Evolutionary conservation across 371 early-diverging fungal species (phyloP).

Genomic region (Mucor mucedo): DNA sequence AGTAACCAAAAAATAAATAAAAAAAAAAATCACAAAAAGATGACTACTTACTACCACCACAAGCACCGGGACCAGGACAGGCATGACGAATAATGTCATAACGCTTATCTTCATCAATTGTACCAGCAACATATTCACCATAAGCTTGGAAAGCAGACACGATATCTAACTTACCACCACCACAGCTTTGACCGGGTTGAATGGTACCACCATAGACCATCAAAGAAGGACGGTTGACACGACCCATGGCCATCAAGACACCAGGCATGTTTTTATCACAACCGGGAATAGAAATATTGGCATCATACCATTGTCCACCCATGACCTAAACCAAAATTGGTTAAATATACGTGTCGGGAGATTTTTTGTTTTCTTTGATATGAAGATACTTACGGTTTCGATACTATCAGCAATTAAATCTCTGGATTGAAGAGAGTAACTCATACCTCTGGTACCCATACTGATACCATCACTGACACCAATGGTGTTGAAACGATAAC

Average conservation of each 20-base stretch:
- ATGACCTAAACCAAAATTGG: conserved; percentile 19
- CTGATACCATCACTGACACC: conserved; percentile 97
- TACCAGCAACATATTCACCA: conserved; percentile 89
- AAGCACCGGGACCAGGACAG: conserved; percentile 97
- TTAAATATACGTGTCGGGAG: not conserved
- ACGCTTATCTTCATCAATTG: conserved; percentile 86
- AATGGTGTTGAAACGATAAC: conserved; percentile 95
- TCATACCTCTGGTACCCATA: conserved; percentile 96
- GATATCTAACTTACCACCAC: conserved; percentile 81
- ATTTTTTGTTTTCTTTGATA: not conserved
- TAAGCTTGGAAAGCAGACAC: conserved; percentile 96
- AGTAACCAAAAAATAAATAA: too few relatives aligned
- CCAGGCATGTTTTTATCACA: conserved; percentile 99
- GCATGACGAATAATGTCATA: conserved; percentile 85
- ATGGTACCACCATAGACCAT: conserved; percentile 96
- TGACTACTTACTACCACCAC: conserved; percentile 80
- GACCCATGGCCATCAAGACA: conserved; percentile 92
- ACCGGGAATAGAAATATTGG: conserved; percentile 51
- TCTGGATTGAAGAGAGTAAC: conserved; percentile 93
- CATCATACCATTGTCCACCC: conserved; percentile 35
- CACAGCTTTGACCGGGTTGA: conserved; percentile 70
- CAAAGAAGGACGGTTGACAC: conserved; percentile 93
- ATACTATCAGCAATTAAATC: conserved; percentile 98
- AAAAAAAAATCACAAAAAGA: too few relatives aligned
- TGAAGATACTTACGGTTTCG: conserved; percentile 76